Conservation (phyloP, 1,284 basidiomycete genomes). For the Leccinum angustisporum region DNA sequence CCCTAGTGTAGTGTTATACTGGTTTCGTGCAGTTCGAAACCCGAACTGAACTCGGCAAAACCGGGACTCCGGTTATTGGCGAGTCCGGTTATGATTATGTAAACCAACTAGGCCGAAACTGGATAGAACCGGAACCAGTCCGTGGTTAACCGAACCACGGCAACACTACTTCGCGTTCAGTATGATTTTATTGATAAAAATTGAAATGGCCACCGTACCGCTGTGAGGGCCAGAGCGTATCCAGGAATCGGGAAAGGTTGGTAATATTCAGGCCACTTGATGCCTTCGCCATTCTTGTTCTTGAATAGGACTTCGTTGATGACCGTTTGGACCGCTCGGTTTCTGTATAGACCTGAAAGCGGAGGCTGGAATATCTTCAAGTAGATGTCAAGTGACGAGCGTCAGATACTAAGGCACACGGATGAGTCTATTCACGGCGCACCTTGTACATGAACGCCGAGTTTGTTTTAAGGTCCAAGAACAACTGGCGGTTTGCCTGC, state of each 20-base stretch:
- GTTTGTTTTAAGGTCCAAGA: neutral
- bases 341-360: neutral
- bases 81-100: neutral
- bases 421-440: neutral
- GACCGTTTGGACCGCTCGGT: neutral
- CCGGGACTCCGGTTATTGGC: neutral
- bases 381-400: neutral
- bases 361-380: neutral
- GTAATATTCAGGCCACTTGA: neutral
- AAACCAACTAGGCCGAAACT: neutral
- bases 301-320: slow-evolving; percentile 5
- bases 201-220: neutral
- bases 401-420: no score
- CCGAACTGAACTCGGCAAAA: neutral
- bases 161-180: neutral
- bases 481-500: neutral
- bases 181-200: neutral
- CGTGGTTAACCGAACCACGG: neutral
- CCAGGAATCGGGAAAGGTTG: neutral
- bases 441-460: neutral
- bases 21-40: neutral
- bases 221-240: neutral
- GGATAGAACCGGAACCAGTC: neutral
- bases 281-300: neutral
- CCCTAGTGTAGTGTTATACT: no score